Conservation (phyloP, 139 green algal genomes). For the Tetradesmus obliquus region DNA sequence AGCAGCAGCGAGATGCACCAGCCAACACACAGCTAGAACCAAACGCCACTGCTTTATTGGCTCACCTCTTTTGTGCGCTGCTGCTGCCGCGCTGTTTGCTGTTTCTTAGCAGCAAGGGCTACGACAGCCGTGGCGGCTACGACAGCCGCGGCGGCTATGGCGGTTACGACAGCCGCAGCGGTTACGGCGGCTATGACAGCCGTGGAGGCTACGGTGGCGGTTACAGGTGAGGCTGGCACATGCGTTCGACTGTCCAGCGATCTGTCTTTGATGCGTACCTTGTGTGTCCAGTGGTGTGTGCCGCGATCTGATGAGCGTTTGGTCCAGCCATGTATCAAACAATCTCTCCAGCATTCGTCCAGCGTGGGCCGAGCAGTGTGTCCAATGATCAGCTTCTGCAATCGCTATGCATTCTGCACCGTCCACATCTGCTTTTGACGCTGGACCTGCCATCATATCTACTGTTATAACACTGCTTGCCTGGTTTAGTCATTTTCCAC, state of each 20-base stretch:
- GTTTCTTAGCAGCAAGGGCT: too few relatives aligned
- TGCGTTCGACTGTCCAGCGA: neutral
- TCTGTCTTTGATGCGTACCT: neutral
- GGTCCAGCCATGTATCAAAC: too few relatives aligned
- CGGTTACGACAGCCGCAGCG: conserved; percentile 12
- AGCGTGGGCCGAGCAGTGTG: neutral
- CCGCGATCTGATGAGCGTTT: neutral
- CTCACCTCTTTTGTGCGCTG: too few relatives aligned
- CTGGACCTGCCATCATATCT: neutral
- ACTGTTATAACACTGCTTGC: neutral
- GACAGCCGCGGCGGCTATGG: conserved; percentile 4
- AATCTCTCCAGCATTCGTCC: neutral
- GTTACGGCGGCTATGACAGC: conserved; percentile 14
- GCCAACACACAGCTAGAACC: too few relatives aligned
- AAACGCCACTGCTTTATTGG: too few relatives aligned
- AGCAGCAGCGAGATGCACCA: too few relatives aligned
- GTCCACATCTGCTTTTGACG: neutral
- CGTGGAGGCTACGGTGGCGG: conserved; percentile 13
- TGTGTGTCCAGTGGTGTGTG: neutral
- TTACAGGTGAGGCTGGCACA: neutral
- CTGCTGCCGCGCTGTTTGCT: too few relatives aligned
- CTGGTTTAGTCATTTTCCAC: too few relatives aligned
- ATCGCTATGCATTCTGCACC: neutral
- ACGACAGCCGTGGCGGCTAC: conserved; percentile 13
- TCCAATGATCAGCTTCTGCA: neutral